Evolutionary conservation across 129 eudicot species (phyloP).

Genomic region (Artemisia tridentata): DNA sequence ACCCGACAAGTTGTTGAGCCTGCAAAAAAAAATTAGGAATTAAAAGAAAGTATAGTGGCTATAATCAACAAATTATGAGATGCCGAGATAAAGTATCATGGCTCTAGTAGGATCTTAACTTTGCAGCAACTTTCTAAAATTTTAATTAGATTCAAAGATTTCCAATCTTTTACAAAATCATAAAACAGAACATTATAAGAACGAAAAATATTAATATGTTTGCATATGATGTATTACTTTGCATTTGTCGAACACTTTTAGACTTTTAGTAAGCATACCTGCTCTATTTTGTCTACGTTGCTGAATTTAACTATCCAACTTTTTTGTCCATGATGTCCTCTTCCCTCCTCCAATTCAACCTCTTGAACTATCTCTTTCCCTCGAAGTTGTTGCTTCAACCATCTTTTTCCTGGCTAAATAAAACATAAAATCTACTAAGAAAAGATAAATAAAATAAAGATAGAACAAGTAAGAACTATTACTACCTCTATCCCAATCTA

Average conservation of each 20-base stretch:
- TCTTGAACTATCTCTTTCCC: slow-evolving; percentile 73
- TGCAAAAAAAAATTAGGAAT: slow-evolving; percentile 25
- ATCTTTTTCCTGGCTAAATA: slow-evolving; percentile 90
- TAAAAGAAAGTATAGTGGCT: slow-evolving; percentile 2
- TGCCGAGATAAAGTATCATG: slow-evolving; percentile 8
- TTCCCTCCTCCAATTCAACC: slow-evolving; percentile 70
- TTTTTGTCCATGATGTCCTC: slow-evolving; percentile 74
- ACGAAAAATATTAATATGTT: neutral
- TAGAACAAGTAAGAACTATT: slow-evolving; percentile 13
- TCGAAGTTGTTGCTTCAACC: slow-evolving; percentile 67
- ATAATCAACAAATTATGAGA: slow-evolving; percentile 9
- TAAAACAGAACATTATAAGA: no score
- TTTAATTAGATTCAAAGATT: neutral
- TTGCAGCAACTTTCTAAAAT: neutral
- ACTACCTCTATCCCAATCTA: slow-evolving; percentile 9
- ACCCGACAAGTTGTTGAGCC: slow-evolving; percentile 93
- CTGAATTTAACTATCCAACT: slow-evolving; percentile 72
- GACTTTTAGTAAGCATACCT: slow-evolving; percentile 46
- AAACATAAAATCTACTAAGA: slow-evolving; percentile 22
- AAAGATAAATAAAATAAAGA: slow-evolving; percentile 8
- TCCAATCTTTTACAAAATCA: no score
- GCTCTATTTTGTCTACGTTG: slow-evolving; percentile 58
- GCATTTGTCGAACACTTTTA: neutral
- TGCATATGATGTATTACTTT: neutral
- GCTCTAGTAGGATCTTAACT: slow-evolving; percentile 11